phyloP scores from a whole-genome alignment of 2,329 filamentous ascomycete species.

The Diaporthe longicolla region DNA sequence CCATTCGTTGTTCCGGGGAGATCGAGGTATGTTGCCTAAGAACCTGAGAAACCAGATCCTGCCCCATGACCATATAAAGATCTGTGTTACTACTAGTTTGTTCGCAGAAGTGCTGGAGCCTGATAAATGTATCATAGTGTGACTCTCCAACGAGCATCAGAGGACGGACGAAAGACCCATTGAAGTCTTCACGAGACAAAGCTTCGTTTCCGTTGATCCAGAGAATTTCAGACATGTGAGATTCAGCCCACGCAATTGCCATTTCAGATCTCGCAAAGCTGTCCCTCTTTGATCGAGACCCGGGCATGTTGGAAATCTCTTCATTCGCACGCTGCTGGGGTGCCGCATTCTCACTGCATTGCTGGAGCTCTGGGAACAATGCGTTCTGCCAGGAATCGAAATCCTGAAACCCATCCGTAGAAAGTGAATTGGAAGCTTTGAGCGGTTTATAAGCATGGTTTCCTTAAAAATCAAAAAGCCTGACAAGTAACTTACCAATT shows the following conservation, averaged over 20 bases:
- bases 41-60: conserved; percentile 6
- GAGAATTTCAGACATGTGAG: conserved; percentile 14
- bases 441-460: background rate
- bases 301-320: conserved; percentile 17
- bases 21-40: conserved; percentile 4
- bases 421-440: background rate
- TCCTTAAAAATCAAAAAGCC: too few species aligned
- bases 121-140: conserved; percentile 15
- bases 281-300: background rate
- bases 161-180: conserved; percentile 23
- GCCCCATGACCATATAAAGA: conserved; percentile 12
- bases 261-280: background rate
- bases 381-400: background rate
- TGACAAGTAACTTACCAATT: background rate
- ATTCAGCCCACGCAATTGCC: conserved; percentile 22
- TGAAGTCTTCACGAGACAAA: conserved; percentile 4
- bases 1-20: background rate
- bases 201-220: conserved; percentile 17
- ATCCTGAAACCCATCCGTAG: background rate
- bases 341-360: background rate
- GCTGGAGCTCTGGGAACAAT: conserved; percentile 9
- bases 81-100: background rate
- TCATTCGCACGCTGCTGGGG: background rate
- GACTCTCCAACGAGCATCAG: conserved; percentile 4
- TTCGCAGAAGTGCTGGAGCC: conserved; percentile 22